Evolutionary conservation across 805 yeast genomes (phyloP).

Genomic region (Candida lessepsii): DNA sequence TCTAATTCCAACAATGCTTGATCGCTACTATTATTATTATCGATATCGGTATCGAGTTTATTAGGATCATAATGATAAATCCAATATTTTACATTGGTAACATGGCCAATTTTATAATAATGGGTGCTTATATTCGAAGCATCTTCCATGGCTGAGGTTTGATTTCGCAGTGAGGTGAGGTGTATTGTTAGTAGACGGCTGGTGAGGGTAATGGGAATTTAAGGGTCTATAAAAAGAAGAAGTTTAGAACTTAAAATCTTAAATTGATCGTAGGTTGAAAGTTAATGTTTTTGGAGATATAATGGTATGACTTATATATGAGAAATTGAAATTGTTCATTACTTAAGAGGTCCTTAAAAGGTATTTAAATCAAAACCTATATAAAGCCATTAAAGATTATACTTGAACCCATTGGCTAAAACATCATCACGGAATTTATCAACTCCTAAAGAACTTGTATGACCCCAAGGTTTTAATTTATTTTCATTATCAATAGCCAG

Average conservation of each 20-base stretch:
- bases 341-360: too few relatives aligned
- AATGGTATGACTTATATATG: too few relatives aligned
- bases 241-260: too few relatives aligned
- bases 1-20: conserved; percentile 42
- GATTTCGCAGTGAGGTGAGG: background rate
- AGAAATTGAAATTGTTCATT: too few relatives aligned
- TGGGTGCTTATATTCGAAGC: conserved; percentile 35
- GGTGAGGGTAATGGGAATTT: background rate
- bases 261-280: too few relatives aligned
- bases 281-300: too few relatives aligned
- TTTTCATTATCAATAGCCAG: conserved; percentile 31
- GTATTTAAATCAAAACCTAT: too few relatives aligned
- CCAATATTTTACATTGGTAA: conserved; percentile 28
- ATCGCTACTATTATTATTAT: conserved; percentile 27
- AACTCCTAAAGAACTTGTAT: conserved; percentile 32
- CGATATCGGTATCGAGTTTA: background rate
- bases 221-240: background rate
- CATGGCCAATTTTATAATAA: conserved; percentile 40
- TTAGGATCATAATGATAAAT: conserved; percentile 21
- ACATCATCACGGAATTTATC: conserved; percentile 27
- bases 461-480: conserved; percentile 34
- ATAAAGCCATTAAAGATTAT: conserved; percentile 1
- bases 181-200: background rate
- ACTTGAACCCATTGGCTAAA: conserved; percentile 23
- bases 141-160: conserved; percentile 13